Conservation (phyloP, 257 asterid genomes). For the Nicotiana noctiflora region DNA sequence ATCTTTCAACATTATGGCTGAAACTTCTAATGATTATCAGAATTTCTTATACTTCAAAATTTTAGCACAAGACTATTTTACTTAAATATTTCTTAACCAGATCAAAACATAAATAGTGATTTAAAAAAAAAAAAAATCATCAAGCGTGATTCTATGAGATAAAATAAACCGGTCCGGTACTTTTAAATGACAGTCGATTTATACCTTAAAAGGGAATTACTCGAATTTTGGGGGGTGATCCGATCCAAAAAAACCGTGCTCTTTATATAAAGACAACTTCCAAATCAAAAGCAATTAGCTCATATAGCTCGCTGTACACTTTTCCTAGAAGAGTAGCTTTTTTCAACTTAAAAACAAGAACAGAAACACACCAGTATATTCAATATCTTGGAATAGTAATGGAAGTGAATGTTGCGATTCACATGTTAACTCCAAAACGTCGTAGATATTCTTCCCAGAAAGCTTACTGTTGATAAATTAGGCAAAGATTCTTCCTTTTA, state of each 20-base stretch:
- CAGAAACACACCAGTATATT: not conserved
- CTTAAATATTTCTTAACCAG: too few species aligned
- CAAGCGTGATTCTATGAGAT: too few species aligned
- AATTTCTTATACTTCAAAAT: too few species aligned
- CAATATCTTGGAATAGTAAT: conserved; percentile 19
- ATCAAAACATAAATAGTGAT: too few species aligned
- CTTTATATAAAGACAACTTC: not conserved
- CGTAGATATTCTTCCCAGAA: conserved; percentile 67
- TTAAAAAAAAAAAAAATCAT: too few species aligned
- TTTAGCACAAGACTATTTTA: too few species aligned
- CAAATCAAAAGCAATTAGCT: not conserved
- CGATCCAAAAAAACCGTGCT: not conserved
- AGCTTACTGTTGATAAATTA: conserved; percentile 39
- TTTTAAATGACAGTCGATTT: too few species aligned
- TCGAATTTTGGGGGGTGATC: not conserved
- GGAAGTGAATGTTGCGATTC: conserved; percentile 38
- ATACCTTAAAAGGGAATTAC: not conserved
- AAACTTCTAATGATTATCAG: too few species aligned
- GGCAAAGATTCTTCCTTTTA: not conserved
- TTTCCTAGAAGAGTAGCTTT: not conserved
- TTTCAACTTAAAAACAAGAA: not conserved
- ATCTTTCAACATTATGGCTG: too few species aligned
- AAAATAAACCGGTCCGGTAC: too few species aligned
- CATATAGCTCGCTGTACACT: not conserved
- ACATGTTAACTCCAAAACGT: conserved; percentile 33